These are phyloP conservation scores for Eragrostis curvula DNA, from an alignment of 176 grass and related monocot genomes.

Conservation along the genomic window DNA sequence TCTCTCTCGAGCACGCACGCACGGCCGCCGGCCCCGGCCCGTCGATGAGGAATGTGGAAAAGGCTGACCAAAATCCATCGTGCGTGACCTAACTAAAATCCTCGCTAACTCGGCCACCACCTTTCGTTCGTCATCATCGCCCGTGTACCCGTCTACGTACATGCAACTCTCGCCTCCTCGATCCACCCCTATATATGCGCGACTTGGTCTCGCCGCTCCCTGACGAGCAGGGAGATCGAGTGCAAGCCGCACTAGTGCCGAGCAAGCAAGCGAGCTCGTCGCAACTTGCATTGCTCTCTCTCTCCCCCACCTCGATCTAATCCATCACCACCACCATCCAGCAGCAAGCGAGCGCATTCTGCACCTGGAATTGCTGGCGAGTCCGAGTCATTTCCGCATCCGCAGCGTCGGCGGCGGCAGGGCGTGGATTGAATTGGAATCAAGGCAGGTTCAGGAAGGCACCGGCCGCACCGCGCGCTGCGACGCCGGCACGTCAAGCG, in stretches of 20 bases:
- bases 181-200: background rate
- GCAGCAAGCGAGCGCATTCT: background rate
- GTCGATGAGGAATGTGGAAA: too few species aligned
- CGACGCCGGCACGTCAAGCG: conserved; percentile 6
- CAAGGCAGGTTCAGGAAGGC: background rate
- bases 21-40: background rate
- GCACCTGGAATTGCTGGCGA: background rate
- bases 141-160: background rate
- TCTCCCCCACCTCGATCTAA: too few species aligned
- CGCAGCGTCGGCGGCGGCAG: too few species aligned
- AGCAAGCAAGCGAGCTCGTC: background rate
- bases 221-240: conserved; percentile 9
- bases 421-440: background rate
- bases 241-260: conserved; percentile 27
- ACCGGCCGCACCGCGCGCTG: background rate
- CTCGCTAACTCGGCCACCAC: background rate
- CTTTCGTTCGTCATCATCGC: background rate
- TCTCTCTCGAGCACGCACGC: too few species aligned
- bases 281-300: conserved; percentile 24
- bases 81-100: conserved; percentile 37
- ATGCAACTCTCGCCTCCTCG: too few species aligned
- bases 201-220: background rate
- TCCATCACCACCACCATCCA: background rate
- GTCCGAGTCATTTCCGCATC: background rate
- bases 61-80: too few species aligned